Evolutionary conservation across 129 eudicot genomes (phyloP), one percentile per base, ranked within the genome.

Genomic region (Lactuca saligna): DNA sequence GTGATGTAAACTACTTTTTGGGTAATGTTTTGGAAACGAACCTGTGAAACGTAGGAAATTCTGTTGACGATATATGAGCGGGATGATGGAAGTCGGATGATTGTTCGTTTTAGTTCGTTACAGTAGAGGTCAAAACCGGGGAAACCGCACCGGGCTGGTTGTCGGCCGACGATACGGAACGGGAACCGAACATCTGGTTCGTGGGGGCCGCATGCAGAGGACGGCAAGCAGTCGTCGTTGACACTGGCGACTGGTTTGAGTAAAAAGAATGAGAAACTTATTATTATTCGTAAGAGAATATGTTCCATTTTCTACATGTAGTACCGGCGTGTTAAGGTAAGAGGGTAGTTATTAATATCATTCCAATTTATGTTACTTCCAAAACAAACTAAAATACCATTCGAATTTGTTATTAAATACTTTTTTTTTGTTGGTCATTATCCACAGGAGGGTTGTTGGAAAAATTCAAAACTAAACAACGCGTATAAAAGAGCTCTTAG

Each of bases 51-150:
- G 70, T 89, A 89, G 5, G 80, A 71, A 1, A 89, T 89, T 42
- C 39, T 6, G 34, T 62, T 66, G 0, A 89, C 94, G 25, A 32
- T 32, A 55, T 64, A 84, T 0, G 77, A 72, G 5, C 74, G 82
- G 2, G 94, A 60, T 17, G 33, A 29, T 0, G 85, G 87, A 5
- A 88, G 80, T 42, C 17, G 68, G 13, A 84, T 65, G 50, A 73
- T 20, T 46, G 92, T 74, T 48, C 66, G 57, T 68, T 38, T 75
- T 0, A 48, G 65, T 66, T 55, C 60, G 78, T 80, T 62, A 76
- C 96, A 86, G 3, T 42, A 63, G 29, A 89, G 81, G 58, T 78
- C 86, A 61, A 86, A 86, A 2, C 88, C 90, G 5, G 86, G 90
- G 35, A 57, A 80, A 3, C 93, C 96, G 53, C 96, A 84, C 1